Evolutionary conservation across 257 asterid genomes (phyloP).

Genomic region (Gardenia jasminoides): DNA sequence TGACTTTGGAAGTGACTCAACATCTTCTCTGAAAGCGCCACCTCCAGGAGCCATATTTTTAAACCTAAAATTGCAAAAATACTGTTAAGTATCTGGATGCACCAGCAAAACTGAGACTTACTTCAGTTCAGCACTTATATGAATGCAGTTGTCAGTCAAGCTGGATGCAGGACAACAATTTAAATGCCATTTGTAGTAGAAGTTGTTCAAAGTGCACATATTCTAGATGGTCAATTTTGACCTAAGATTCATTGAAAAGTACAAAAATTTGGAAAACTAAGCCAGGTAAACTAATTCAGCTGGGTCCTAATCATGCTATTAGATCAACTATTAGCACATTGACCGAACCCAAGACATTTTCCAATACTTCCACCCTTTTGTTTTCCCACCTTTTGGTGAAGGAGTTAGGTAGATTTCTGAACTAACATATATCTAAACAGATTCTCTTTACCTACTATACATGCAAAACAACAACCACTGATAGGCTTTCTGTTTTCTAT

Average conservation of each 20-base stretch:
- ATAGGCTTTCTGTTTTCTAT: constrained; percentile 27
- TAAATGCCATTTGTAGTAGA: not conserved
- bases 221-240: constrained; percentile 27
- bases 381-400: constrained; percentile 26
- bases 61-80: constrained; percentile 9
- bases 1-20: constrained; percentile 41
- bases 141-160: constrained; percentile 1
- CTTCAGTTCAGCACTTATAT: not conserved
- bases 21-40: constrained; percentile 49
- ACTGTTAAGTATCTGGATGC: constrained; percentile 9
- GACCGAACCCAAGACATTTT: constrained; percentile 24
- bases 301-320: not conserved
- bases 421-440: constrained; percentile 45
- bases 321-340: constrained; percentile 9
- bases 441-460: constrained; percentile 53
- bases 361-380: constrained; percentile 10
- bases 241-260: constrained; percentile 9
- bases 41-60: constrained; percentile 63
- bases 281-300: not conserved
- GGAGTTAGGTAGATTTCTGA: constrained; percentile 49
- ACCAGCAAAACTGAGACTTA: not conserved
- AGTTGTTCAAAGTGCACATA: constrained; percentile 1
- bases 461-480: constrained; percentile 35
- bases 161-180: not conserved
- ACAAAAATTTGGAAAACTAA: not conserved